Evolutionary conservation across 2,329 filamentous ascomycete species (phyloP).

Genomic region (Byssochlamys sp.): DNA sequence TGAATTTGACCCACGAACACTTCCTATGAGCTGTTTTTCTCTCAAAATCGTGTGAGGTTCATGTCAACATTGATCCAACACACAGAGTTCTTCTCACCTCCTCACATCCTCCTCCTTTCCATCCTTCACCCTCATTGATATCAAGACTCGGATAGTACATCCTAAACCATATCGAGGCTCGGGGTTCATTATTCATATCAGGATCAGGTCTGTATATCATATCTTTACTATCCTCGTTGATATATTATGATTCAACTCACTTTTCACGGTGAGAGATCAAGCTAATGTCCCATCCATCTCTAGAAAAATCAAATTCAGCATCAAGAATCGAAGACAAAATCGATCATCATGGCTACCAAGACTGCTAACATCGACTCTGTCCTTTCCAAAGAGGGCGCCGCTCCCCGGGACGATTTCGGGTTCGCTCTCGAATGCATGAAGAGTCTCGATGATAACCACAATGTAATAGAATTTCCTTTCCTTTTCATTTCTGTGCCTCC

Average conservation of each 20-base stretch:
- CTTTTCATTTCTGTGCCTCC: not conserved
- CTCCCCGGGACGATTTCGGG: not conserved
- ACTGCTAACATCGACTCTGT: not conserved
- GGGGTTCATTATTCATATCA: not conserved
- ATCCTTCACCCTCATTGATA: not conserved
- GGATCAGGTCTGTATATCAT: not conserved
- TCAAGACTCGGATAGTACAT: not conserved
- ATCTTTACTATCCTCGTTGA: not conserved
- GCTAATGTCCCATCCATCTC: not conserved
- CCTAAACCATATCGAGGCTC: too few relatives aligned
- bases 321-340: not conserved
- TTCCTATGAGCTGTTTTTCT: not conserved
- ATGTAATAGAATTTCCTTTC: not conserved
- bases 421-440: not conserved
- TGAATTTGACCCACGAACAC: not conserved
- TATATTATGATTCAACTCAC: not conserved
- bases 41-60: not conserved
- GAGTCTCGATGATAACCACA: not conserved
- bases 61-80: not conserved
- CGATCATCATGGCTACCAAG: not conserved
- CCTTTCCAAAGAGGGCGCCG: not conserved
- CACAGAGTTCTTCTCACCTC: not conserved
- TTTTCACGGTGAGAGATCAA: not conserved
- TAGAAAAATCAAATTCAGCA: not conserved
- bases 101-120: not conserved